These are phyloP conservation scores for Backusella luteola DNA, from an alignment of 192 early-diverging fungal genomes.

Conservation along the genomic window DNA sequence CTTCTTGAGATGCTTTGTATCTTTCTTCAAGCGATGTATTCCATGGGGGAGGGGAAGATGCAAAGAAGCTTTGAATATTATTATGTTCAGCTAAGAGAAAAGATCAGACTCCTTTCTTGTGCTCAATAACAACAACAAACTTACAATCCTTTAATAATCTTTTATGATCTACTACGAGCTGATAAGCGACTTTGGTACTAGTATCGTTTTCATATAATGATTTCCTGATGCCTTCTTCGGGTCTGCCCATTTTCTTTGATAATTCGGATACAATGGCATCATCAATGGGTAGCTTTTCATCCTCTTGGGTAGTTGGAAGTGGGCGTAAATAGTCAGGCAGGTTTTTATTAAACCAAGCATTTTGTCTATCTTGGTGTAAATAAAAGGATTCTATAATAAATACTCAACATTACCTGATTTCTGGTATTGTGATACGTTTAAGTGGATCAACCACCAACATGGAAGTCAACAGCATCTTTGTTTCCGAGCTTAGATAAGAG, in stretches of 20 bases:
- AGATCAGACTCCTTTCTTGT: background rate
- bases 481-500: constrained; percentile 80
- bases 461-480: constrained; percentile 76
- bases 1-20: background rate
- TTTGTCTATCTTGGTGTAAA: constrained; percentile 47
- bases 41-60: constrained; percentile 74
- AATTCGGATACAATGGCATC: constrained; percentile 80
- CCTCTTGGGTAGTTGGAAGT: constrained; percentile 67
- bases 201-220: constrained; percentile 83
- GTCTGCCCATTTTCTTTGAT: constrained; percentile 76
- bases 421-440: constrained; percentile 89
- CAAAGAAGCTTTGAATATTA: constrained; percentile 59
- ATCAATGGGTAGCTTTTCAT: constrained; percentile 68
- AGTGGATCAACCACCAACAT: constrained; percentile 97
- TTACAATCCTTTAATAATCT: constrained; percentile 62
- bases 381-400: too few relatives aligned
- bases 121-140: background rate
- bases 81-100: constrained; percentile 41
- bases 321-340: constrained; percentile 93
- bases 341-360: constrained; percentile 89
- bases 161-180: constrained; percentile 87
- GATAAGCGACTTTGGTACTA: constrained; percentile 97
- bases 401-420: constrained; percentile 51
- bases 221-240: constrained; percentile 60
- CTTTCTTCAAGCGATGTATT: constrained; percentile 44